phyloP scores from a whole-genome alignment of 148 eudicot genomes.

The Dianthus caryophyllus region DNA sequence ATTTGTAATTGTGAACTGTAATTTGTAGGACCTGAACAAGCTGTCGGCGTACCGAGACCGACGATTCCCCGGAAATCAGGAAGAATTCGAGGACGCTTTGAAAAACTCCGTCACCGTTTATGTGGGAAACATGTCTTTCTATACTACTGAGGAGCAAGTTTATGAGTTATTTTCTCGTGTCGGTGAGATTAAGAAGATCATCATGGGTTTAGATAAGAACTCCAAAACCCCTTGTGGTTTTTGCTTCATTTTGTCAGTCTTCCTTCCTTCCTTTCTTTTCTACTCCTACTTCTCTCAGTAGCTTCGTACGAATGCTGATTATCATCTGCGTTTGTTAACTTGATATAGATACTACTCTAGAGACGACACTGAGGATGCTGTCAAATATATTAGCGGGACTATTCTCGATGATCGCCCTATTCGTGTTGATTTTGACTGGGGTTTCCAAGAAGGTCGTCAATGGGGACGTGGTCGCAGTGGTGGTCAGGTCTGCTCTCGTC shows the following conservation, averaged over 20 bases:
- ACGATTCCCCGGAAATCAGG: conserved; percentile 86
- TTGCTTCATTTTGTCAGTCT: conserved; percentile 79
- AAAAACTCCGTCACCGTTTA: conserved; percentile 70
- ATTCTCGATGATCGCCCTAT: conserved; percentile 98
- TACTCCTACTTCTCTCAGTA: no score
- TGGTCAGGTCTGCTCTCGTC: conserved; percentile 62
- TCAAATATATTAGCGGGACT: conserved; percentile 88
- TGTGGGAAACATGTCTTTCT: conserved; percentile 94
- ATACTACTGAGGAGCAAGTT: conserved; percentile 95
- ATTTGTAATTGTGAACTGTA: background rate
- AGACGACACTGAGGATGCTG: conserved; percentile 89
- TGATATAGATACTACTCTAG: conserved; percentile 71
- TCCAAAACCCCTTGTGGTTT: conserved; percentile 96
- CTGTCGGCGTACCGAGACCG: conserved; percentile 78
- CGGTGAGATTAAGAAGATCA: conserved; percentile 89
- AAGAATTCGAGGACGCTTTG: conserved; percentile 85
- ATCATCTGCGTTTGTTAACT: background rate
- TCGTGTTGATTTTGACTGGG: conserved; percentile 99
- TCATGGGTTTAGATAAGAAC: conserved; percentile 97
- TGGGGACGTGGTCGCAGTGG: conserved; percentile 99
- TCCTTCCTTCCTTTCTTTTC: background rate
- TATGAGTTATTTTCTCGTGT: conserved; percentile 87
- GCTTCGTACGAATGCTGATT: no score
- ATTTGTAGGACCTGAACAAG: conserved; percentile 14
- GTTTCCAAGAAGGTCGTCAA: conserved; percentile 95